Base-by-base conservation (phyloP, 805 yeast genomes). In the Isabelozyma rhagii region DNA sequence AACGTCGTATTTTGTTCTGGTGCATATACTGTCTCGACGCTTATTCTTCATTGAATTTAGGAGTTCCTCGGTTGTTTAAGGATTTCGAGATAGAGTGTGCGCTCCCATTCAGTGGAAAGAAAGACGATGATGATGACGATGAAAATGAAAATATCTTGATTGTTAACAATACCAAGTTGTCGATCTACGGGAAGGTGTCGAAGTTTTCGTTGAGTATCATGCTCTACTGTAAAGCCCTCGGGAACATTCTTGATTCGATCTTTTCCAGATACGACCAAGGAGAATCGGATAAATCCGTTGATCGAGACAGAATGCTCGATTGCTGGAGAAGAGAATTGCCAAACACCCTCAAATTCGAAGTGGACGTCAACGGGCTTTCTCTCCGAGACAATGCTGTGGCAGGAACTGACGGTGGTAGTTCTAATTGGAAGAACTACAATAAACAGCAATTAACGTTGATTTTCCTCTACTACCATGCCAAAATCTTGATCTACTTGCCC, bases 1-100 rank as follows among this genome's bases (percentile, higher is more conserved):
- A 88, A 61, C 77, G 97, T 54, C 80, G 96, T 62, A 79, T 88
- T 36, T 67, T 89, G 39, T 91, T 91, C 58, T 91, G 97, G 97
- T 83, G 89, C 54, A 80, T 85, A 42, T 90, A 88, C 64, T 77
- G 84, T 28, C 72, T 91, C 54, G 97, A 91, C 63, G 77, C 83
- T 3, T 88, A 88, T 60, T 74, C 89, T 25, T 82, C 93, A 3
- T 77, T 88, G 51, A 84, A 84, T 51, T 68, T 90, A 44, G 97
- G 97, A 43, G 88, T 89, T 39, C 97, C 97, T 4, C 72, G 96
- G 54, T 68, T 89, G 44, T 67, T 90, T 27, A 86, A 86, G 59
- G 96, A 89, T 61, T 82, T 81, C 58, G 96, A 89, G 63, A 82
- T 90, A 46, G 96, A 89, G 63, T 89, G 96, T 72, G 92, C 93